phyloP scores from a whole-genome alignment of 2,329 filamentous ascomycete genomes.

The Calonectria honghensis region DNA sequence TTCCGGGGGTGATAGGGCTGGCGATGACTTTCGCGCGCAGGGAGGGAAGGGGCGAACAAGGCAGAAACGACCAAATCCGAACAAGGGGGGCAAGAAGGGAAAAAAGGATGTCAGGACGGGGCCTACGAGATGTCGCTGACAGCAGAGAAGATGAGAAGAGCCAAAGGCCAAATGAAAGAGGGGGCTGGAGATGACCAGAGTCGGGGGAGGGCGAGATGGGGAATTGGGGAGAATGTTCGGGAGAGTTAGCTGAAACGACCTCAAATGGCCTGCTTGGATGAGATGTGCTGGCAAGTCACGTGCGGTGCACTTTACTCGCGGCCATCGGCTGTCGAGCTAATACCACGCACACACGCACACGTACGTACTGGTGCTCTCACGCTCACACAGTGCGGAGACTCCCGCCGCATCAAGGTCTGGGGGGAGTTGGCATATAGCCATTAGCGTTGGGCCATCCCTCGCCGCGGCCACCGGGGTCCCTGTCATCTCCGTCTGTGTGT shows the following conservation, averaged over 20 bases:
- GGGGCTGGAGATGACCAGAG: conserved; percentile 51
- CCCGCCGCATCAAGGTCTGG: conserved; percentile 17
- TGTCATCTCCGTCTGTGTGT: background rate
- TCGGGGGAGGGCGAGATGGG: conserved; percentile 33
- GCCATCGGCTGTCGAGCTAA: conserved; percentile 23
- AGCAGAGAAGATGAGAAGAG: conserved; percentile 49
- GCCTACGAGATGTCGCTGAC: conserved; percentile 46
- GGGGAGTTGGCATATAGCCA: conserved; percentile 15
- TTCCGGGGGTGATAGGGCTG: conserved; percentile 18
- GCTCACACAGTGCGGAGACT: conserved; percentile 41
- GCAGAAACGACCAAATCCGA: conserved; percentile 47
- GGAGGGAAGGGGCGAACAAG: conserved; percentile 38
- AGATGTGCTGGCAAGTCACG: conserved; percentile 46
- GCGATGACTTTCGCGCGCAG: conserved; percentile 47
- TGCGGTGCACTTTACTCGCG: conserved; percentile 27
- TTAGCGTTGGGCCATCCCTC: conserved; percentile 6
- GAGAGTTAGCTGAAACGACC: conserved; percentile 52
- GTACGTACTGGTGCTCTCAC: background rate
- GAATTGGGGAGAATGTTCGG: conserved; percentile 49
- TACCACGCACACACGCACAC: conserved; percentile 1
- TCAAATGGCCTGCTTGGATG: conserved; percentile 42
- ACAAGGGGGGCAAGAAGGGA: conserved; percentile 35
- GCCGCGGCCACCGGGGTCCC: background rate
- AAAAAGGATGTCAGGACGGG: conserved; percentile 43
- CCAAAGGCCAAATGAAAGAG: conserved; percentile 47